Percentiles rank a stretch among this genome's conserved stretches.
Evolutionary conservation across 352 stramenopile species (phyloP).

Genomic region (Aphanomyces astaci): DNA sequence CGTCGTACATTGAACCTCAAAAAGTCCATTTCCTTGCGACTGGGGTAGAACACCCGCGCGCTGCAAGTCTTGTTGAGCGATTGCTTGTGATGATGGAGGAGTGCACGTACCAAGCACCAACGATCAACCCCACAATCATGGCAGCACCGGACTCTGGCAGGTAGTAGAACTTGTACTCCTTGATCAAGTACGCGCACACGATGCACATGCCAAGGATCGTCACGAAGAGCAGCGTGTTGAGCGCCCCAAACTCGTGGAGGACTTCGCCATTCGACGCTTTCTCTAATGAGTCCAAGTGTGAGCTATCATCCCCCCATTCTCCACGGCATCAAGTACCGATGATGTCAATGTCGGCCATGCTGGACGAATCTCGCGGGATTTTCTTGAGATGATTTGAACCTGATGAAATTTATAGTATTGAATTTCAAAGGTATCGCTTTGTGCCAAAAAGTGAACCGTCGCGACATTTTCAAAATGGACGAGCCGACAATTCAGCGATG

Average conservation of each 20-base stretch:
- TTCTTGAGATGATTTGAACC: background rate
- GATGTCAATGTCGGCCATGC: conserved; percentile 23
- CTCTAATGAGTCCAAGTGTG: conserved; percentile 28
- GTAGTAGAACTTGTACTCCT: conserved; percentile 87
- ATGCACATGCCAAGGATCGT: conserved; percentile 86
- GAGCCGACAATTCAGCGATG: background rate
- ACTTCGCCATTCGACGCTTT: conserved; percentile 52
- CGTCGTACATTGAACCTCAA: conserved; percentile 73
- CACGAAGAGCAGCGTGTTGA: conserved; percentile 85
- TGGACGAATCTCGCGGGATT: background rate
- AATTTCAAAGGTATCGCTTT: background rate
- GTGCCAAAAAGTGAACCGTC: background rate
- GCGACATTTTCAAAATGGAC: background rate
- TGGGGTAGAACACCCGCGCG: conserved; percentile 76
- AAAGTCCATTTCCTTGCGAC: conserved; percentile 85
- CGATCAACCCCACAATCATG: conserved; percentile 86
- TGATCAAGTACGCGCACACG: conserved; percentile 86
- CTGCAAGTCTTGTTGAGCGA: conserved; percentile 23
- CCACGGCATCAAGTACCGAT: background rate
- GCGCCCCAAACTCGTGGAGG: conserved; percentile 76
- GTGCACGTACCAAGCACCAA: conserved; percentile 54
- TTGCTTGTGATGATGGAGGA: background rate
- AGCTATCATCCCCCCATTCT: background rate
- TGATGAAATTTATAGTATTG: background rate
- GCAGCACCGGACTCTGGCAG: conserved; percentile 84